Evolutionary conservation across 106 monocot species (phyloP).

Genomic region (Allium cepa): DNA sequence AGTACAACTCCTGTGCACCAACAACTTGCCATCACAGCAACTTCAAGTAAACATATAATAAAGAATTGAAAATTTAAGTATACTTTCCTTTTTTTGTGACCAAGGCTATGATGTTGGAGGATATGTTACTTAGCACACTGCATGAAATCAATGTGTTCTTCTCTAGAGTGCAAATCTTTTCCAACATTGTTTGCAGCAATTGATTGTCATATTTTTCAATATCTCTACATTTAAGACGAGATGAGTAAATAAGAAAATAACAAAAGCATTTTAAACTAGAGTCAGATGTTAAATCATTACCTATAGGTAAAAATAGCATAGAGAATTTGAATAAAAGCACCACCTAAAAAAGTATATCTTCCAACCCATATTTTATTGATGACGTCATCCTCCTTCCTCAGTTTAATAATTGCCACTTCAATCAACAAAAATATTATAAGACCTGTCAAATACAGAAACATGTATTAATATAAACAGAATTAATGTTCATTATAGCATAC

Average conservation of each 20-base stretch:
- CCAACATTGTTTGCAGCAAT: slow-evolving; percentile 56
- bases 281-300: not conserved
- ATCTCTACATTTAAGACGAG: slow-evolving; percentile 30
- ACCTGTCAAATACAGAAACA: slow-evolving; percentile 17
- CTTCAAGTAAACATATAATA: no score
- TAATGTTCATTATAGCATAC: not conserved
- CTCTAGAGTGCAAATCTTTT: slow-evolving; percentile 55
- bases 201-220: slow-evolving; percentile 60
- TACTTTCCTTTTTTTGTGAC: no score
- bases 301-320: slow-evolving; percentile 51
- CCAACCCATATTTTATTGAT: slow-evolving; percentile 40
- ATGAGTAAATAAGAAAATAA: no score
- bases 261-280: no score
- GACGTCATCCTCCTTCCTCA: slow-evolving; percentile 14
- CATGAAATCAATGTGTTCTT: no score
- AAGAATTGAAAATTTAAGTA: no score
- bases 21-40: no score
- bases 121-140: no score
- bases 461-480: not conserved
- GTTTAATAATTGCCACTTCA: slow-evolving; percentile 38
- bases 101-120: no score
- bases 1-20: no score
- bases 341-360: slow-evolving; percentile 46
- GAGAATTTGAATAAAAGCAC: slow-evolving; percentile 53
- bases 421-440: slow-evolving; percentile 50